A percentile compares a stretch with the other conserved stretches of the same genome.
phyloP scores from a whole-genome alignment of 2,329 filamentous ascomycete genomes.

The Epichloe elymi region DNA sequence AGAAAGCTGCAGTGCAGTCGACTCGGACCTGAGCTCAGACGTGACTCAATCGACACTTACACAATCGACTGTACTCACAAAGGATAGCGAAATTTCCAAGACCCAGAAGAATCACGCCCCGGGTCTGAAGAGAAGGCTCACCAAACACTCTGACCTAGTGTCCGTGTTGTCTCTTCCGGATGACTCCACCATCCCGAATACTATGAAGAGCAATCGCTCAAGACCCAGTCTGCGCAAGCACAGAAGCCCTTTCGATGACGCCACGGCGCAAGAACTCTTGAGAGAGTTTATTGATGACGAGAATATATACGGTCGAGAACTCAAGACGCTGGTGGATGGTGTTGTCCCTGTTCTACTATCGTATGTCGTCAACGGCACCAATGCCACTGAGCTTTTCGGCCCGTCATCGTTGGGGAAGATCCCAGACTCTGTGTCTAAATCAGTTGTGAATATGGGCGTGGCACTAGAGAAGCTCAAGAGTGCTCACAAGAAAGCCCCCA shows the following conservation, averaged over 20 bases:
- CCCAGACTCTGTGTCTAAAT: slow-evolving; percentile 56
- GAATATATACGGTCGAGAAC: slow-evolving; percentile 73
- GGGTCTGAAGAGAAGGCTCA: slow-evolving; percentile 60
- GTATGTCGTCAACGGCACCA: slow-evolving; percentile 61
- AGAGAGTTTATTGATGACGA: slow-evolving; percentile 75
- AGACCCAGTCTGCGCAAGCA: slow-evolving; percentile 66
- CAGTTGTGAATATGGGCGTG: slow-evolving; percentile 89
- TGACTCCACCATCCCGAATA: slow-evolving; percentile 38
- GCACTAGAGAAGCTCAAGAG: slow-evolving; percentile 72
- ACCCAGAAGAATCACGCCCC: slow-evolving; percentile 28
- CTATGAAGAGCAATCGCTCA: slow-evolving; percentile 59
- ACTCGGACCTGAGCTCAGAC: slow-evolving; percentile 38
- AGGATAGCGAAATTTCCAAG: slow-evolving; percentile 22
- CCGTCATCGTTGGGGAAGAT: slow-evolving; percentile 33
- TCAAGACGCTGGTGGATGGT: slow-evolving; percentile 86
- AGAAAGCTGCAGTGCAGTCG: slow-evolving; percentile 30
- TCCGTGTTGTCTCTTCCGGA: slow-evolving; percentile 74
- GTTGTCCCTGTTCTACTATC: slow-evolving; percentile 86
- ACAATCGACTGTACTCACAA: slow-evolving; percentile 36
- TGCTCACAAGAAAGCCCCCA: slow-evolving; percentile 67
- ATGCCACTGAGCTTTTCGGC: slow-evolving; percentile 55
- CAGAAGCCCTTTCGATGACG: slow-evolving; percentile 50
- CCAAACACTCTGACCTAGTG: slow-evolving; percentile 86
- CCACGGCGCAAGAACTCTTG: slow-evolving; percentile 64
- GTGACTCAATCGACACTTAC: slow-evolving; percentile 37